Percentiles rank a stretch among this genome's conserved stretches.
Conservation (phyloP, 768 basidiomycete genomes). For the Auricularia sp. region DNA sequence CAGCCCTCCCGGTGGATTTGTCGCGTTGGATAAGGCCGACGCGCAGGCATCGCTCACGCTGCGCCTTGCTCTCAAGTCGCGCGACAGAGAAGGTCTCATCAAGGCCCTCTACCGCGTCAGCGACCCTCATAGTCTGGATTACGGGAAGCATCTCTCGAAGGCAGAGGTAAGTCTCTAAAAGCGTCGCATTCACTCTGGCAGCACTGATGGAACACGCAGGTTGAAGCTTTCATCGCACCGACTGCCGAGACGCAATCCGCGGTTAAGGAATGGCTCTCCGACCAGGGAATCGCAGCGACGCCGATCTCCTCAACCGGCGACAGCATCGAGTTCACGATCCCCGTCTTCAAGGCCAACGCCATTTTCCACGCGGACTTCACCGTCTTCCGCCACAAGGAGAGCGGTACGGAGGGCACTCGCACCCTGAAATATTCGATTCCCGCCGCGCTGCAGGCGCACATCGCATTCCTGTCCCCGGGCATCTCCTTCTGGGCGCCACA, state of each 20-base stretch:
- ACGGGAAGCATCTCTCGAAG: constrained; percentile 25
- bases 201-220: constrained; percentile 8
- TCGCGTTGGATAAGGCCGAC: no score
- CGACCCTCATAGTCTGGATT: constrained; percentile 14
- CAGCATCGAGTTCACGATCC: constrained; percentile 21
- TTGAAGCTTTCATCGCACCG: constrained; percentile 22
- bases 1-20: no score
- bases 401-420: constrained; percentile 16
- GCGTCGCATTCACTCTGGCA: no score
- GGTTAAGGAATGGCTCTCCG: constrained; percentile 18
- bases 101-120: constrained; percentile 17
- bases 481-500: constrained; percentile 14
- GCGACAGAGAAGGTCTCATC: no score
- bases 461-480: constrained; percentile 22
- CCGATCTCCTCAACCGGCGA: constrained; percentile 19
- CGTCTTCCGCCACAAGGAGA: constrained; percentile 16
- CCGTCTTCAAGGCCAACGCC: constrained; percentile 20
- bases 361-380: constrained; percentile 21
- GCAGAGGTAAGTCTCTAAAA: constrained; percentile 17
- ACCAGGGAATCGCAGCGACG: constrained; percentile 17
- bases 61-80: no score
- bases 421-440: constrained; percentile 23
- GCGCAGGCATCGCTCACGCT: no score
- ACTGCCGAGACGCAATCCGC: constrained; percentile 14
- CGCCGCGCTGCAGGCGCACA: constrained; percentile 14